Base-by-base conservation (phyloP, 306 rosid genomes). In the Pyrus pyrifolia region DNA sequence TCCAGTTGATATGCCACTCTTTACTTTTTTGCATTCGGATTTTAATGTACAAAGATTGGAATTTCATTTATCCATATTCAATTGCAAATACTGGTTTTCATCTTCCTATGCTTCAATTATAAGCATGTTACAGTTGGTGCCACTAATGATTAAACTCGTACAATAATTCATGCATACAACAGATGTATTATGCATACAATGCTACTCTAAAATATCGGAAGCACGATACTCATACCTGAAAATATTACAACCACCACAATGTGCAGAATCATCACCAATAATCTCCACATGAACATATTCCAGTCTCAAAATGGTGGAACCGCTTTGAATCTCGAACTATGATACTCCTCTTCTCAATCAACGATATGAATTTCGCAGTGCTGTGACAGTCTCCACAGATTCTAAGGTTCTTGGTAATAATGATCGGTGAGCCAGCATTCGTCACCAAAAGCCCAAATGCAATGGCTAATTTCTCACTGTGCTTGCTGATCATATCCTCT, bases 391-490 rank as follows among this genome's bases (percentile, higher is more conserved):
- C 97, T 8, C 86, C 82, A 60, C 96, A 92, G 49, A 88, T 89
- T 80, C 94, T 85, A 42, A 90, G 89, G 82, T 90, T 93, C 83
- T 89, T 90, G 66, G 83, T 83, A 75, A 90, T 87, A 51, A 89
- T 79, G 19, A 86, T 25, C 0, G 91, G 93, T 78, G 53, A 63
- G 64, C 83, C 81, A 71, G 74, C 62, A 30, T 58, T 64, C 49
- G 79, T 71, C 74, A 87, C 91, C 88, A 86, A 77, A 82, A 93
- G 89, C 72, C 91, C 98, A 67, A 86, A 93, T 31, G 96, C 96
- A 71, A 90, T 85, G 55, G 97, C 96, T 81, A 90, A 82, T 87
- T 93, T 93, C 83, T 90, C 93, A 80, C 93, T 89, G 57, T 93
- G 96, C 80, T 87, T 85, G 77, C 80, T 85, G 71, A 93, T 66